Evolutionary conservation across 192 early-diverging fungal genomes (phyloP).

Genomic region (Thoreauomyces humboldtii): DNA sequence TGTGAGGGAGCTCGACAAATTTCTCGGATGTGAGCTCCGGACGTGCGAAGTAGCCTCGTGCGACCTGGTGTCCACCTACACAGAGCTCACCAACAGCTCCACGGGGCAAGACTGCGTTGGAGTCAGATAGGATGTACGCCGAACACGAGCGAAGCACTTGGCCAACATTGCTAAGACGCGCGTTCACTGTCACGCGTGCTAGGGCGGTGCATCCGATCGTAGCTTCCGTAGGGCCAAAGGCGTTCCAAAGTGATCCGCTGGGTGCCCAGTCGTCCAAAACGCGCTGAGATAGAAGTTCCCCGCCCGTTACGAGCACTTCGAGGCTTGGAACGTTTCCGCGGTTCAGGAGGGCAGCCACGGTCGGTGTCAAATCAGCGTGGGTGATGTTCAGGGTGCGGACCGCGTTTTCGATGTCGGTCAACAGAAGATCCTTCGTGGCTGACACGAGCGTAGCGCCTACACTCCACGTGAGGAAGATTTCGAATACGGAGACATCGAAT

Average conservation of each 20-base stretch:
- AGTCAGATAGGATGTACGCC: slow-evolving; percentile 3
- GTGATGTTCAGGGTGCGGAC: background rate
- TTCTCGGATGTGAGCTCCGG: slow-evolving; percentile 8
- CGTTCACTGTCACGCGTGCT: slow-evolving; percentile 1
- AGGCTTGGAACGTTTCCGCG: slow-evolving; percentile 9
- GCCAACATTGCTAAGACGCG: slow-evolving; percentile 14
- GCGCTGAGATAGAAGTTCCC: slow-evolving; percentile 19
- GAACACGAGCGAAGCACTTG: slow-evolving; percentile 15
- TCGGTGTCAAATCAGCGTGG: background rate
- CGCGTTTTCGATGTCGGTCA: background rate
- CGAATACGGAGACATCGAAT: slow-evolving; percentile 25
- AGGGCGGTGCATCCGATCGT: slow-evolving; percentile 25
- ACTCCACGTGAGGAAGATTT: slow-evolving; percentile 25
- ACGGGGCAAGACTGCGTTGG: slow-evolving; percentile 22
- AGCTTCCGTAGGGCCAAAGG: slow-evolving; percentile 30
- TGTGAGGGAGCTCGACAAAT: slow-evolving; percentile 3
- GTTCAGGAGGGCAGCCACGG: background rate
- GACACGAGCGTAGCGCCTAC: slow-evolving; percentile 9
- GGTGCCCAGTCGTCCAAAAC: slow-evolving; percentile 21
- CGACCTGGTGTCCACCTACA: slow-evolving; percentile 41
- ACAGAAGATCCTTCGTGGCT: slow-evolving; percentile 4
- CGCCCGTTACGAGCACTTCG: slow-evolving; percentile 2
- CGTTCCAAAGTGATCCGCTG: slow-evolving; percentile 5
- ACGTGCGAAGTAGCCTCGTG: slow-evolving; percentile 8
- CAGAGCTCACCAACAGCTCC: slow-evolving; percentile 45